Conservation (phyloP, 2,329 filamentous ascomycete genomes). For the Cercospora nicotianae region DNA sequence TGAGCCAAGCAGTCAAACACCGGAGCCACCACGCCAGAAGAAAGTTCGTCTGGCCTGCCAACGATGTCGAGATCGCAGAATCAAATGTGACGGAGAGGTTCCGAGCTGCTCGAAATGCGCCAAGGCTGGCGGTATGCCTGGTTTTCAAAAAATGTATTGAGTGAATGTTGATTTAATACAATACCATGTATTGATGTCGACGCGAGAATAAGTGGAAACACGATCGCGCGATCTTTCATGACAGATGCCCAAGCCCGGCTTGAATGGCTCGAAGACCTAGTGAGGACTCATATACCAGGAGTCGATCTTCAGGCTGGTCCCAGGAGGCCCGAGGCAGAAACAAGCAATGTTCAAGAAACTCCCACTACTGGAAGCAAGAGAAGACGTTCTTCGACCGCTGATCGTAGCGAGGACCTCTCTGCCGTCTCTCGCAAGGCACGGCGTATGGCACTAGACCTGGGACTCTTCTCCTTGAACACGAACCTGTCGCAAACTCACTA, state of each 20-base stretch:
- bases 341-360: background rate
- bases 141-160: background rate
- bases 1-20: background rate
- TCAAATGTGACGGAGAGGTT: slow-evolving; percentile 12
- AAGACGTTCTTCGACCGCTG: background rate
- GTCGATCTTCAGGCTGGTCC: slow-evolving; percentile 1
- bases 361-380: background rate
- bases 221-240: background rate
- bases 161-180: background rate
- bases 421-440: background rate
- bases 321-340: background rate
- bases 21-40: background rate
- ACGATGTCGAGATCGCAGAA: slow-evolving; percentile 12
- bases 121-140: slow-evolving; percentile 5
- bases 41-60: slow-evolving; percentile 13
- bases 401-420: background rate
- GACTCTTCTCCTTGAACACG: slow-evolving; percentile 8
- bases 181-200: slow-evolving; percentile 9
- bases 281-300: background rate
- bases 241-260: slow-evolving; percentile 6
- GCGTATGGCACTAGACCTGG: slow-evolving; percentile 8
- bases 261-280: slow-evolving; percentile 5
- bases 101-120: slow-evolving; percentile 14
- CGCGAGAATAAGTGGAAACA: background rate
- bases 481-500: slow-evolving; percentile 5